Conservation (phyloP, 129 eudicot species). For the Dittrichia graveolens region DNA sequence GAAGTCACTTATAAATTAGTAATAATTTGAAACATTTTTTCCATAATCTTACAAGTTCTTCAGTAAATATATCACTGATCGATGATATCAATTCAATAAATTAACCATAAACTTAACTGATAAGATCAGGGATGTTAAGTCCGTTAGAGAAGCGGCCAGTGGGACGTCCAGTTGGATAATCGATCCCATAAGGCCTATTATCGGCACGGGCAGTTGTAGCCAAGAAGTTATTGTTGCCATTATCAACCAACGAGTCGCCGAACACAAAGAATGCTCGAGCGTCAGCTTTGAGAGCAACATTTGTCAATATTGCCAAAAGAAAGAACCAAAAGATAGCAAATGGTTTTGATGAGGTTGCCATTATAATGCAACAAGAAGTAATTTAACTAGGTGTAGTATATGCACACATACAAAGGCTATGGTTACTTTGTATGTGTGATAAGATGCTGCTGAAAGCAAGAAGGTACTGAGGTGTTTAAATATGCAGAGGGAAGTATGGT, state of each 20-base stretch:
- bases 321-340: constrained; percentile 17
- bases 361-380: constrained; percentile 24
- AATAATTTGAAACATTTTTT: no score
- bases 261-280: constrained; percentile 51
- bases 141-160: constrained; percentile 52
- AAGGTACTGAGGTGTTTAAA: constrained; percentile 24
- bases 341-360: constrained; percentile 30
- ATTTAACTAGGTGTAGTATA: constrained; percentile 2
- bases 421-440: constrained; percentile 12
- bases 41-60: no score
- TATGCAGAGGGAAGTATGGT: constrained; percentile 28
- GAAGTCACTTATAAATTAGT: background rate
- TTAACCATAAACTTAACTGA: constrained; percentile 29
- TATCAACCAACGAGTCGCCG: constrained; percentile 49
- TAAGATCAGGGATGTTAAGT: constrained; percentile 43
- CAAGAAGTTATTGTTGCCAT: constrained; percentile 49
- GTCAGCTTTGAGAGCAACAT: constrained; percentile 23
- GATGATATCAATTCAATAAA: no score
- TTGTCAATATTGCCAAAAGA: constrained; percentile 5
- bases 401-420: constrained; percentile 18
- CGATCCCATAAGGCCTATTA: constrained; percentile 42
- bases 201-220: constrained; percentile 47
- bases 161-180: constrained; percentile 39
- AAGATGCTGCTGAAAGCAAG: constrained; percentile 28
- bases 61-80: no score